These are phyloP conservation scores for Arthrobotrys conoides DNA, from an alignment of 2,329 filamentous ascomycete genomes.

Conservation along the genomic window DNA sequence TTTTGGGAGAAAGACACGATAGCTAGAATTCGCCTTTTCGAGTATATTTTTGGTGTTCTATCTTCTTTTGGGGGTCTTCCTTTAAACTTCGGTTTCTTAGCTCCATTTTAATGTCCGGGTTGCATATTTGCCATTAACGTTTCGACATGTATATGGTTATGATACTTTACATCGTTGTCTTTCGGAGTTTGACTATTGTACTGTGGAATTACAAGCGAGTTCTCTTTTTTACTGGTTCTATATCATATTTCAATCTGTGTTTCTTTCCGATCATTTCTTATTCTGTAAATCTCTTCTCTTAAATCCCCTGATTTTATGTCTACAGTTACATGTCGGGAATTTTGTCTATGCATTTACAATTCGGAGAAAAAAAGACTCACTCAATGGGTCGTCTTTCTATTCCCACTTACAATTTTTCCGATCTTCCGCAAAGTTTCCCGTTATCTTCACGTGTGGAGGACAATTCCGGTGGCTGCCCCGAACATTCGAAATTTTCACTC, in stretches of 20 bases:
- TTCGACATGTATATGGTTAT: slow-evolving; percentile 37
- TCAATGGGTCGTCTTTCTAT: slow-evolving; percentile 20
- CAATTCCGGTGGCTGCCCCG: slow-evolving; percentile 30
- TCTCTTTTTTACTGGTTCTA: slow-evolving; percentile 33
- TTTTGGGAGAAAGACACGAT: slow-evolving; percentile 61
- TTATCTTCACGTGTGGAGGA: slow-evolving; percentile 31
- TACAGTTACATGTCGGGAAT: slow-evolving; percentile 27
- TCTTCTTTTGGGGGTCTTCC: slow-evolving; percentile 40
- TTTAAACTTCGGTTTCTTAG: slow-evolving; percentile 51
- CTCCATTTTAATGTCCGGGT: slow-evolving; percentile 50
- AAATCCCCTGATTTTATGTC: slow-evolving; percentile 22
- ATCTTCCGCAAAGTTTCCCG: slow-evolving; percentile 1
- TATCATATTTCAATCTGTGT: slow-evolving; percentile 13
- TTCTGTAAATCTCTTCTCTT: slow-evolving; percentile 59
- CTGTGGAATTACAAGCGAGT: slow-evolving; percentile 51
- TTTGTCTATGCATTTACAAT: slow-evolving; percentile 47
- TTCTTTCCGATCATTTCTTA: slow-evolving; percentile 53
- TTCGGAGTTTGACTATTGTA: slow-evolving; percentile 46
- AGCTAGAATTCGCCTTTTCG: slow-evolving; percentile 31
- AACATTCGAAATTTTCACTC: slow-evolving; percentile 23
- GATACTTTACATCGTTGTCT: slow-evolving; percentile 39
- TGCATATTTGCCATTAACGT: slow-evolving; percentile 44
- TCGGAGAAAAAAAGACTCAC: slow-evolving; percentile 17
- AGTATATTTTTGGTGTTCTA: slow-evolving; percentile 42
- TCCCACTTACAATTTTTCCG: slow-evolving; percentile 10